phyloP scores from a whole-genome alignment of 176 grass and related monocot genomes.

The Leersia perrieri region DNA sequence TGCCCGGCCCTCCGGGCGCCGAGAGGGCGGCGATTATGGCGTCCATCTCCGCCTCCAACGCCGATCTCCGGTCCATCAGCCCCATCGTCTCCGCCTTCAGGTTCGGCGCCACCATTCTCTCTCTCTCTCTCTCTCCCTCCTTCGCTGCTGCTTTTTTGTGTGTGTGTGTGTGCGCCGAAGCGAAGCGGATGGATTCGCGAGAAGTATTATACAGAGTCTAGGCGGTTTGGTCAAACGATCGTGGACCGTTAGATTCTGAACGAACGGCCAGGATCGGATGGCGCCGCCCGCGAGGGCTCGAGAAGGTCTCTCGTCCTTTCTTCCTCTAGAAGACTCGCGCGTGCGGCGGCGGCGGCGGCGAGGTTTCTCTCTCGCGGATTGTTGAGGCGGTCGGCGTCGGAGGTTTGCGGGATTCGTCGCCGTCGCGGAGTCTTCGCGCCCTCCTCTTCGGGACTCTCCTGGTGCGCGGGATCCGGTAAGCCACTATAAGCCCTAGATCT shows the following conservation, averaged over 20 bases:
- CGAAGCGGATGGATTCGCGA: background rate
- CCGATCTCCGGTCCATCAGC: constrained; percentile 54
- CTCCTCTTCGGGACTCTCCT: background rate
- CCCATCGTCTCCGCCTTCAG: constrained; percentile 82
- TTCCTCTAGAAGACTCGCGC: constrained; percentile 25
- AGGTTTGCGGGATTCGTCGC: background rate
- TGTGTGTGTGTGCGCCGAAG: no score
- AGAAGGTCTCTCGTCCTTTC: background rate
- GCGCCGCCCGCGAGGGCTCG: no score
- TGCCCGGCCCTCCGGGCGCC: constrained; percentile 49
- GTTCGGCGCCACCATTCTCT: constrained; percentile 75
- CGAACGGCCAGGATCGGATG: background rate
- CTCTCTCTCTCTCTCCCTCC: constrained; percentile 13
- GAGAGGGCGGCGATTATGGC: constrained; percentile 71
- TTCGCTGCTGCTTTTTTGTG: background rate
- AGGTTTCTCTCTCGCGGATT: background rate
- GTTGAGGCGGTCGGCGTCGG: background rate
- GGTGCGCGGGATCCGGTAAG: background rate
- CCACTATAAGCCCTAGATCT: background rate
- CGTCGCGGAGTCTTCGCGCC: background rate
- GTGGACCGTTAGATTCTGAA: background rate
- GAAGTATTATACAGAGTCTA: background rate
- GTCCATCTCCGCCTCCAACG: constrained; percentile 76
- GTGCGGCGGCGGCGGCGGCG: constrained; percentile 29
- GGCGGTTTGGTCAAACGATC: background rate